Evolutionary conservation across 2,329 filamentous ascomycete species (phyloP).

Genomic region (Aspergillus ustus): DNA sequence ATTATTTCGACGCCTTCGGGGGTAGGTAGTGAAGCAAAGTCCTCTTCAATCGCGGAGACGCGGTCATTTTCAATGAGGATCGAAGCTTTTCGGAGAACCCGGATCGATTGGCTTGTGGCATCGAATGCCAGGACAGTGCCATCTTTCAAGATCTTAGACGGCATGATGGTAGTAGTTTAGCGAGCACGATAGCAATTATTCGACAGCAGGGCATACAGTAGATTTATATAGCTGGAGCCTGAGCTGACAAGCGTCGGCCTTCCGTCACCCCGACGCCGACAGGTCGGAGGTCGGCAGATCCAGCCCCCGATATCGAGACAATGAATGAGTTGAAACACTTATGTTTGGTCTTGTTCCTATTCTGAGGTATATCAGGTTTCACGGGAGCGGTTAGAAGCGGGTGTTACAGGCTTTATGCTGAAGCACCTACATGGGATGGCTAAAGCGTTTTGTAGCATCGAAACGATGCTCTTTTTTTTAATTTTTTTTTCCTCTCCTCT

Average conservation of each 20-base stretch:
- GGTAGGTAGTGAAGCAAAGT: background rate
- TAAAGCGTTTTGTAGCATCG: background rate
- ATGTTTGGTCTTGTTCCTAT: too few relatives aligned
- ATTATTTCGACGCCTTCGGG: background rate
- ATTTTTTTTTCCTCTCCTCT: background rate
- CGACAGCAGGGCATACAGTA: background rate
- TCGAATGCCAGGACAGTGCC: constrained; percentile 4
- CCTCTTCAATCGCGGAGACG: background rate
- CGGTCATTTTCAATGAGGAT: constrained; percentile 7
- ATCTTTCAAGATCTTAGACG: constrained; percentile 6
- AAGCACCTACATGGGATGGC: background rate
- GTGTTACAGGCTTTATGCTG: too few relatives aligned
- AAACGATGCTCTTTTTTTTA: background rate
- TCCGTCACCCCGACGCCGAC: background rate
- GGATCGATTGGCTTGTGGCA: background rate
- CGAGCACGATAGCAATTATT: background rate
- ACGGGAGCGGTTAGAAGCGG: too few relatives aligned
- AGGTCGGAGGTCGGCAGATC: background rate
- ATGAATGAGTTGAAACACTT: too few relatives aligned
- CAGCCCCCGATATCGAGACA: background rate
- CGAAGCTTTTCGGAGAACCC: background rate
- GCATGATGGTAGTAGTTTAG: background rate
- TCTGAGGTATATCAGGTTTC: too few relatives aligned
- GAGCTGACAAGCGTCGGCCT: background rate
- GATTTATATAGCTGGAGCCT: background rate